phyloP scores from a whole-genome alignment of 805 yeast species.

The Lachancea fermentati region DNA sequence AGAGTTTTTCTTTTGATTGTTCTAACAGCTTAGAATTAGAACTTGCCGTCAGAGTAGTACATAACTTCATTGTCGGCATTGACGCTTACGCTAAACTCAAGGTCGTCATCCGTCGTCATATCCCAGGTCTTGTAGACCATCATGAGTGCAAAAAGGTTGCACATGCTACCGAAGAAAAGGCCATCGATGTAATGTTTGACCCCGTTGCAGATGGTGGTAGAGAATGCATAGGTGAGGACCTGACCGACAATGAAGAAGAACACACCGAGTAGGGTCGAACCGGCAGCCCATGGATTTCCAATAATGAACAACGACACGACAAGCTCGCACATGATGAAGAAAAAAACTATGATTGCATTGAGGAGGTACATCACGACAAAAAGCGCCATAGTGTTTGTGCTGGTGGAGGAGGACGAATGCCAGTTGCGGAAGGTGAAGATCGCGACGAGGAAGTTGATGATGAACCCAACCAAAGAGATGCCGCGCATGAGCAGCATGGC shows the following conservation, averaged over 20 bases:
- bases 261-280: slow-evolving; percentile 68
- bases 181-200: slow-evolving; percentile 90
- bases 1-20: too few species aligned
- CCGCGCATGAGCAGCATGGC: slow-evolving; percentile 56
- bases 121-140: slow-evolving; percentile 98
- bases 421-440: slow-evolving; percentile 69
- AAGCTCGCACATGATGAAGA: slow-evolving; percentile 63
- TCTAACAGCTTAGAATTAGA: too few species aligned
- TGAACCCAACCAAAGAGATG: slow-evolving; percentile 52
- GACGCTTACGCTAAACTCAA: slow-evolving; percentile 76
- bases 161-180: slow-evolving; percentile 71
- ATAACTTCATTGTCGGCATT: slow-evolving; percentile 38
- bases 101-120: slow-evolving; percentile 88
- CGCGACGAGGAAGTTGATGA: slow-evolving; percentile 59
- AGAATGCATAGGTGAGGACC: slow-evolving; percentile 63
- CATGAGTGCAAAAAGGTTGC: slow-evolving; percentile 80
- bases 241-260: slow-evolving; percentile 81
- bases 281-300: slow-evolving; percentile 81
- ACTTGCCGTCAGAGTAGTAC: slow-evolving; percentile 9
- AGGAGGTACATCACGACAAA: slow-evolving; percentile 66
- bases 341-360: slow-evolving; percentile 59
- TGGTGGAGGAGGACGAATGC: slow-evolving; percentile 42
- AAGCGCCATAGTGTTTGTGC: slow-evolving; percentile 55
- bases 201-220: slow-evolving; percentile 57
- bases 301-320: slow-evolving; percentile 62